Conservation (phyloP, 305 asterid genomes). For the Nicotiana rustica region DNA sequence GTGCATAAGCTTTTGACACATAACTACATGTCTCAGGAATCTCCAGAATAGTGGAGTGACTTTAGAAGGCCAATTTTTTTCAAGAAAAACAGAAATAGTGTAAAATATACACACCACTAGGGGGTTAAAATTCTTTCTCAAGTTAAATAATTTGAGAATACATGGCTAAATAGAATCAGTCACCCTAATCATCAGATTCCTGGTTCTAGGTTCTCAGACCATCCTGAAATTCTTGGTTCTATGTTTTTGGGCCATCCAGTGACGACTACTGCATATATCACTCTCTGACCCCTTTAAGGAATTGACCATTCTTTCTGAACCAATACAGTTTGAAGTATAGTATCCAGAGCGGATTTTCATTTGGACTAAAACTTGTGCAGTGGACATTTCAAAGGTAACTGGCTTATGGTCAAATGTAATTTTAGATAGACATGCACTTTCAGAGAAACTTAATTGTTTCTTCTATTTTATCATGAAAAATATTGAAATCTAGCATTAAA, state of each 20-base stretch:
- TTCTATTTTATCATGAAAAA: neutral
- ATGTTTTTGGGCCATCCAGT: too few relatives aligned
- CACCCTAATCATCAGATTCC: constrained; percentile 4
- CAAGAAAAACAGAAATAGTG: neutral
- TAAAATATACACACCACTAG: constrained; percentile 12
- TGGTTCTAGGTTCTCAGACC: too few relatives aligned
- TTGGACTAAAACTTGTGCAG: neutral
- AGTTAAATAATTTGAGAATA: constrained; percentile 2
- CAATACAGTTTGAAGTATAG: too few relatives aligned
- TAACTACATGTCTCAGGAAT: constrained; percentile 16
- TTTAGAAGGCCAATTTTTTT: neutral
- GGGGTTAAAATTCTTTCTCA: constrained; percentile 2
- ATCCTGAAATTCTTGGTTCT: too few relatives aligned
- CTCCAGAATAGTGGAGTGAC: neutral
- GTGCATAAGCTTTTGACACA: neutral
- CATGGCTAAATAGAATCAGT: neutral
- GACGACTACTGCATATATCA: constrained; percentile 4
- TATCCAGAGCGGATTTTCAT: too few relatives aligned
- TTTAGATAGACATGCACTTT: neutral
- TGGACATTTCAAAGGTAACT: neutral
- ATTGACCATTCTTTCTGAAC: too few relatives aligned
- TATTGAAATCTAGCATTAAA: neutral
- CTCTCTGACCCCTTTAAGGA: neutral
- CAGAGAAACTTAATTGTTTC: neutral
- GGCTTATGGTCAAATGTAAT: neutral